Evolutionary conservation across 768 basidiomycete species (phyloP).

Genomic region (Tephrocybe rancida): DNA sequence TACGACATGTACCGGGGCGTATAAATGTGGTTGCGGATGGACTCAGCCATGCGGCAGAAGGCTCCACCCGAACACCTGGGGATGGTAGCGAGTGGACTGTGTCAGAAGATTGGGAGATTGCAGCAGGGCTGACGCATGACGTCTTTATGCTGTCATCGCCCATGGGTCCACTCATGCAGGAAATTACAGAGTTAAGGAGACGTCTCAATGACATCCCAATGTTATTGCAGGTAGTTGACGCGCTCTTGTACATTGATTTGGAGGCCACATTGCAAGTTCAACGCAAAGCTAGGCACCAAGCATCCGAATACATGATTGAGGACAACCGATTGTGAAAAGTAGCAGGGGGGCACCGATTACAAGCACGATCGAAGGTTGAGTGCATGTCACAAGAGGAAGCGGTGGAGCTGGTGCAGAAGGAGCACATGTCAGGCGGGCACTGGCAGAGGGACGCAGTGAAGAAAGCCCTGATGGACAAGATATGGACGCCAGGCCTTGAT

Average conservation of each 20-base stretch:
- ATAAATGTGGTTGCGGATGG: slow-evolving; percentile 31
- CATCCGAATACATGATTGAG: slow-evolving; percentile 25
- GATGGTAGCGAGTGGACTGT: slow-evolving; percentile 34
- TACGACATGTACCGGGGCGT: slow-evolving; percentile 23
- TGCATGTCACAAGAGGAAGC: slow-evolving; percentile 31
- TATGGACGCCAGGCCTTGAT: slow-evolving; percentile 29
- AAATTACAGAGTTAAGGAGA: neutral
- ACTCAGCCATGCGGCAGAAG: slow-evolving; percentile 25
- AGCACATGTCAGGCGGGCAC: slow-evolving; percentile 29
- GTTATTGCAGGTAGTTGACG: slow-evolving; percentile 1
- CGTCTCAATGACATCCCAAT: slow-evolving; percentile 14
- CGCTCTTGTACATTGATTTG: slow-evolving; percentile 17
- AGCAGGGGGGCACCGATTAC: slow-evolving; percentile 11
- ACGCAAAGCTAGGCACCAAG: slow-evolving; percentile 23
- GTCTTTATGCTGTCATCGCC: slow-evolving; percentile 1
- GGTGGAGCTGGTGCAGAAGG: slow-evolving; percentile 16
- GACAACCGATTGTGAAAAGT: slow-evolving; percentile 29
- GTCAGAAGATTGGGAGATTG: slow-evolving; percentile 27
- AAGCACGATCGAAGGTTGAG: slow-evolving; percentile 24
- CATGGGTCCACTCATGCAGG: neutral
- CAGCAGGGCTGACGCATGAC: slow-evolving; percentile 21
- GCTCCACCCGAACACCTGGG: slow-evolving; percentile 5
- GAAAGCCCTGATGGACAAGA: slow-evolving; percentile 25
- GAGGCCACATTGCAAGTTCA: slow-evolving; percentile 8
- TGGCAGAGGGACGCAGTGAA: slow-evolving; percentile 36